Conservation (phyloP, 1,284 basidiomycete species). For the Puccinia hordei region DNA sequence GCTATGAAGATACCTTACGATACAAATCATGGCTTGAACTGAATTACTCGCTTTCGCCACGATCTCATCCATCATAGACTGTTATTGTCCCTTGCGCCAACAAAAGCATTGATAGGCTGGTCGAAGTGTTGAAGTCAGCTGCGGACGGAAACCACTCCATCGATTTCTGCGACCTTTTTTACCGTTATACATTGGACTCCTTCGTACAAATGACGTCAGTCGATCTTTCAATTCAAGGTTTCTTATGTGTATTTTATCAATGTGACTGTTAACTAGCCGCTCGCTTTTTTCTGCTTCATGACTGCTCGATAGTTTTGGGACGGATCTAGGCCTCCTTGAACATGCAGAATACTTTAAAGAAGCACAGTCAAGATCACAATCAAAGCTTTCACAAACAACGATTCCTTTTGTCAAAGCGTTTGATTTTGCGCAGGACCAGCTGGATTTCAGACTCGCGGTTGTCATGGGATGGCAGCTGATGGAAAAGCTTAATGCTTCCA, state of each 20-base stretch:
- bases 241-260: not conserved
- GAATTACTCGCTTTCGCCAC: too few species aligned
- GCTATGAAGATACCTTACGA: not conserved
- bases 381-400: not conserved
- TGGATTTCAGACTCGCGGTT: constrained; percentile 15
- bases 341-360: not conserved
- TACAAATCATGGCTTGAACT: not conserved
- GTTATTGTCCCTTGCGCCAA: constrained; percentile 27
- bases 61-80: not conserved
- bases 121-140: not conserved
- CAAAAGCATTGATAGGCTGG: constrained; percentile 6
- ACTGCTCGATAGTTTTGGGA: not conserved
- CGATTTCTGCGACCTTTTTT: constrained; percentile 30
- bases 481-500: not conserved
- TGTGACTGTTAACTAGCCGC: not conserved
- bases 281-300: not conserved
- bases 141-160: constrained; percentile 1
- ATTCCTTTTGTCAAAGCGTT: constrained; percentile 34
- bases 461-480: not conserved
- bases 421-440: constrained; percentile 35
- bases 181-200: constrained; percentile 29
- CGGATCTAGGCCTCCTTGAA: not conserved
- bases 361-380: not conserved
- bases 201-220: constrained; percentile 48
- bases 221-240: not conserved